Evolutionary conservation across 208 protist genomes (phyloP), one percentile per base, ranked within the genome.

Genomic region (Herpetomonas samuelpessoai): DNA sequence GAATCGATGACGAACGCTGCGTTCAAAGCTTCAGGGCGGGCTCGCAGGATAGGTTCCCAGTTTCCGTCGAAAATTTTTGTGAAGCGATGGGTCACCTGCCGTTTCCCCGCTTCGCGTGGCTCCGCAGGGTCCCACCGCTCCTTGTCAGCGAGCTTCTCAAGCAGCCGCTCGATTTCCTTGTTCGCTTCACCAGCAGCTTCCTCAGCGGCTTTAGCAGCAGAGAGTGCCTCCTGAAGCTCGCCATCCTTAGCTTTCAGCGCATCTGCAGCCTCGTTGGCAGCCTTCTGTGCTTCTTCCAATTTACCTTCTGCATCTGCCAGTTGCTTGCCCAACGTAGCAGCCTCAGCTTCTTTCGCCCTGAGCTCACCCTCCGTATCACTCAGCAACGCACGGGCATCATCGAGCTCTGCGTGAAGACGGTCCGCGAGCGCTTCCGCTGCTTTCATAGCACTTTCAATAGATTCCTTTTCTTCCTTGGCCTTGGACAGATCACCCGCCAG

Each of bases 401-500:
- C 54, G 6, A 62, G 54, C 35, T 62, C 52, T 19, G 61, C 52
- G 18, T 48, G 47, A 4, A 69, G n/a, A n/a, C n/a, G n/a, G n/a
- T n/a, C n/a, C n/a, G n/a, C n/a, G n/a, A n/a, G n/a, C n/a, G n/a
- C n/a, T n/a, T n/a, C n/a, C n/a, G n/a, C n/a, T n/a, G n/a, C n/a
- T n/a, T n/a, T n/a, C n/a, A n/a, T n/a, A n/a, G n/a, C n/a, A n/a
- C n/a, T n/a, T n/a, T n/a, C n/a, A n/a, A n/a, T n/a, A n/a, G n/a
- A 57, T 46, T 54, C 57, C 52, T 74, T 57, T 39, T 58, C 63
- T 55, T 68, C 68, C 29, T 31, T 47, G 16, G 16, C 41, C 46
- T 27, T 59, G 27, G n/a, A 29, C 28, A 55, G 28, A 39, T 63
- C 57, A 10, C 56, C 58, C 19, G 55, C 65, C 25, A 57, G 65